phyloP scores from a whole-genome alignment of 768 basidiomycete genomes.

The Suillus alpinus region DNA sequence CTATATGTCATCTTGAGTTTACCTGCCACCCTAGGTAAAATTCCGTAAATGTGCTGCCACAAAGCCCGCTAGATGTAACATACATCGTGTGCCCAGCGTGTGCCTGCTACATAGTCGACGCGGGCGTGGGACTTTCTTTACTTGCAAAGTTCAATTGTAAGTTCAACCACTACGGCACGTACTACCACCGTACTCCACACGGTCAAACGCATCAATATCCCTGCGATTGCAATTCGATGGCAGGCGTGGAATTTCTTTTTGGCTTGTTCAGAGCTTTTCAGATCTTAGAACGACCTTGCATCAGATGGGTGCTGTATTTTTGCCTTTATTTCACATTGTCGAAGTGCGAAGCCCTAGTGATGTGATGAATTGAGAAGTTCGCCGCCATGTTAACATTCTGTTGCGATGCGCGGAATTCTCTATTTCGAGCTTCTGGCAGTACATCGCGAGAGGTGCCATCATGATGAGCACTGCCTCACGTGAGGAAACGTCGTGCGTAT shows the following conservation, averaged over 20 bases:
- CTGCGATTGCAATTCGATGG: neutral
- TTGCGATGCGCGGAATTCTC: neutral
- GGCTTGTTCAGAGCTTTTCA: neutral
- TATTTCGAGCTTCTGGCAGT: neutral
- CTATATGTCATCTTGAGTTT: neutral
- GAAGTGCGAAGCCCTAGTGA: neutral
- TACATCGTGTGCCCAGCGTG: neutral
- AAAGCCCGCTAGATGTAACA: neutral
- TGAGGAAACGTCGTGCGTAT: neutral
- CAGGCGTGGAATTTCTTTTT: neutral
- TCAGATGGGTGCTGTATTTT: neutral
- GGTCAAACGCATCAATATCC: neutral
- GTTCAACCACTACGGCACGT: neutral
- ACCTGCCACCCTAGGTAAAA: neutral
- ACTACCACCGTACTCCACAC: neutral
- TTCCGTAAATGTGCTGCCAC: neutral
- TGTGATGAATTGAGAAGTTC: neutral
- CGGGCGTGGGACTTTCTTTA: neutral
- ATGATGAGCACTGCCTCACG: neutral
- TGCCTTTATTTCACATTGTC: neutral
- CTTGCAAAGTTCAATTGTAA: neutral
- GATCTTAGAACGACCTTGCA: neutral
- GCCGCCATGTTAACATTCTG: neutral
- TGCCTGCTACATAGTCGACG: neutral
- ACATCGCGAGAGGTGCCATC: neutral